phyloP scores from a whole-genome alignment of 352 stramenopile species.

The Phytopythium mirpurense region DNA sequence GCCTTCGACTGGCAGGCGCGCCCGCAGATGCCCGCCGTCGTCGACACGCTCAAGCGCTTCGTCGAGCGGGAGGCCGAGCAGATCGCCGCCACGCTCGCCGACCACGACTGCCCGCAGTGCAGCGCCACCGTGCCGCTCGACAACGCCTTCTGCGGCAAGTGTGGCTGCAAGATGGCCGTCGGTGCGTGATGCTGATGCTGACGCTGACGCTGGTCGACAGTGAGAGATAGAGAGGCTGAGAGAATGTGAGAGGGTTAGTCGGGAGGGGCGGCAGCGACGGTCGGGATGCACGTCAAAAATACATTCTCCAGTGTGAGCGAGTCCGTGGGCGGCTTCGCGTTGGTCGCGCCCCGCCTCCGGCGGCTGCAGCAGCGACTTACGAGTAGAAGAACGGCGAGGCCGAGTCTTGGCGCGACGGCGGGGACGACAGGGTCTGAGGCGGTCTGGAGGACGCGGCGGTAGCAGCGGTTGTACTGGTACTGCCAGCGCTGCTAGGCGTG shows the following conservation, averaged over 20 bases:
- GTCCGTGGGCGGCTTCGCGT: neutral
- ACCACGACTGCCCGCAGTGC: conserved; percentile 16
- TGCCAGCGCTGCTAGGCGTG: neutral
- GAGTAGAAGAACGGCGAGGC: neutral
- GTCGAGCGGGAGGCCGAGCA: conserved; percentile 15
- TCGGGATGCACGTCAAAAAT: conserved; percentile 2
- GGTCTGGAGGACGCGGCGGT: neutral
- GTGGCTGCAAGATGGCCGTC: conserved; percentile 8
- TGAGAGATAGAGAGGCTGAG: neutral
- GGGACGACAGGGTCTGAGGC: neutral
- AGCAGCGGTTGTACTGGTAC: too few species aligned
- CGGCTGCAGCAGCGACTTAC: neutral
- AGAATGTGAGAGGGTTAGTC: too few species aligned
- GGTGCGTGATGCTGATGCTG: neutral
- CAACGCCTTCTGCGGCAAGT: conserved; percentile 19
- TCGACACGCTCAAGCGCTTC: conserved; percentile 15
- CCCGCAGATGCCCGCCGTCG: conserved; percentile 9
- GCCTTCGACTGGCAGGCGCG: conserved; percentile 16
- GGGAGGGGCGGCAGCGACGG: neutral
- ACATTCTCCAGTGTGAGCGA: neutral
- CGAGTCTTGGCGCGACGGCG: neutral
- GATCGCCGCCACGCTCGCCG: conserved; percentile 13
- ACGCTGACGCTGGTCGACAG: too few species aligned
- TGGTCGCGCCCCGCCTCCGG: too few species aligned
- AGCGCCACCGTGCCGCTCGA: conserved; percentile 15